These are phyloP conservation scores for Artemisia tridentata DNA, from an alignment of 129 eudicot species.

Conservation along the genomic window DNA sequence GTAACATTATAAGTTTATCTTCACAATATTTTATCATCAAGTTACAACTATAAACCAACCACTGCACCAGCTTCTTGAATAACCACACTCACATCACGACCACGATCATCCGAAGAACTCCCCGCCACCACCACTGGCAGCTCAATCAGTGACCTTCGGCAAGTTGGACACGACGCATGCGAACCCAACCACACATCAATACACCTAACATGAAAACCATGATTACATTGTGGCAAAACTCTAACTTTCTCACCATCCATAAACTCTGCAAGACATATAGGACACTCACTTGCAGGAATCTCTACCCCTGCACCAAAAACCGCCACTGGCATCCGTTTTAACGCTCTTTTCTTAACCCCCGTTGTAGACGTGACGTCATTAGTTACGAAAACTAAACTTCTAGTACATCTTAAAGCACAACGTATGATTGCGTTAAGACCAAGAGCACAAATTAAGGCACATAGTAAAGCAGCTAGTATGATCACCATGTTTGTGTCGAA, in stretches of 20 bases:
- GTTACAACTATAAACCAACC: conserved; percentile 1
- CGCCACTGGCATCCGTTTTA: conserved; percentile 56
- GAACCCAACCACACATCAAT: conserved; percentile 70
- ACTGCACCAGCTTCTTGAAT: conserved; percentile 11
- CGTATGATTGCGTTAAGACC: conserved; percentile 69
- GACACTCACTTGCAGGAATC: conserved; percentile 59
- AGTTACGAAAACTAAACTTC: conserved; percentile 30
- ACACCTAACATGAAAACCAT: conserved; percentile 71
- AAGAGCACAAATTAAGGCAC: conserved; percentile 65
- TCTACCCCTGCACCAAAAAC: conserved; percentile 42
- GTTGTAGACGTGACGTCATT: conserved; percentile 20
- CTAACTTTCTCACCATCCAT: conserved; percentile 68
- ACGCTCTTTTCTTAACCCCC: conserved; percentile 52
- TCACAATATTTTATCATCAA: not conserved
- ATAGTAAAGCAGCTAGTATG: conserved; percentile 58
- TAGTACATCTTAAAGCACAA: conserved; percentile 54
- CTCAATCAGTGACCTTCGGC: conserved; percentile 62
- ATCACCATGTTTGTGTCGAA: conserved; percentile 83
- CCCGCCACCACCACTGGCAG: conserved; percentile 33
- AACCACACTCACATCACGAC: conserved; percentile 8
- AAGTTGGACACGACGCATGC: conserved; percentile 79
- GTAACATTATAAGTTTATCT: not conserved
- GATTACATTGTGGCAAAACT: conserved; percentile 63
- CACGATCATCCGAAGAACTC: conserved; percentile 19
- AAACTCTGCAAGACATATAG: conserved; percentile 77